Evolutionary conservation across 2,329 filamentous ascomycete species (phyloP).

Genomic region (Diaporthe destruens): DNA sequence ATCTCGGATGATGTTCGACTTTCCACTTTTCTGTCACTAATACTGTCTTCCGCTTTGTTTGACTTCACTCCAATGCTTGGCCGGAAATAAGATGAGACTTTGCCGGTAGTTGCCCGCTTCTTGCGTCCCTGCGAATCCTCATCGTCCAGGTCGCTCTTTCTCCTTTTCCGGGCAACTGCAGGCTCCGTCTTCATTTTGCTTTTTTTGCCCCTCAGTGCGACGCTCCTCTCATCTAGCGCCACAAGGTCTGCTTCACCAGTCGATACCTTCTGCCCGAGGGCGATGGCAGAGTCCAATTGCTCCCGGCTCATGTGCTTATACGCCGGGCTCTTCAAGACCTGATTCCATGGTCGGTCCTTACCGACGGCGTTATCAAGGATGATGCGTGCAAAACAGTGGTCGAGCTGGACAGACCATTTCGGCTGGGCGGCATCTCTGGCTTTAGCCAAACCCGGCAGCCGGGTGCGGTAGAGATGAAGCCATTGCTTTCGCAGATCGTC

Average conservation of each 20-base stretch:
- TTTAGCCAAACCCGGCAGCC: conserved; percentile 28
- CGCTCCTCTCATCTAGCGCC: conserved; percentile 26
- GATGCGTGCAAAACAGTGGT: conserved; percentile 38
- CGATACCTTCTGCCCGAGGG: conserved; percentile 20
- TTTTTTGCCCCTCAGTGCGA: conserved; percentile 28
- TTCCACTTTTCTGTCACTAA: background rate
- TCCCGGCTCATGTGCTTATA: conserved; percentile 35
- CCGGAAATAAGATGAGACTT: background rate
- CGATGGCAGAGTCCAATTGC: conserved; percentile 28
- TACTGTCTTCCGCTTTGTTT: background rate
- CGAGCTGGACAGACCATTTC: conserved; percentile 32
- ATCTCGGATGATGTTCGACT: background rate
- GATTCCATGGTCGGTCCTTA: conserved; percentile 29
- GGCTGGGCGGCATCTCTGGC: conserved; percentile 35
- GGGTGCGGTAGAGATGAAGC: conserved; percentile 28
- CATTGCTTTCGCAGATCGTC: conserved; percentile 28
- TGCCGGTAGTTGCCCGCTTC: background rate
- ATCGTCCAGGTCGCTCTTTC: background rate
- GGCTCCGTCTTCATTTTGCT: conserved; percentile 4
- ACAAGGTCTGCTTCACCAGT: conserved; percentile 23
- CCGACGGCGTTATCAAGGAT: conserved; percentile 34
- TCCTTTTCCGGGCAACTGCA: background rate
- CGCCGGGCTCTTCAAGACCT: conserved; percentile 36
- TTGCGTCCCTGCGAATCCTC: background rate
- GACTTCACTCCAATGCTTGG: background rate